These are phyloP conservation scores for Penicillium expansum DNA, from an alignment of 2,329 filamentous ascomycete species.

Conservation along the genomic window DNA sequence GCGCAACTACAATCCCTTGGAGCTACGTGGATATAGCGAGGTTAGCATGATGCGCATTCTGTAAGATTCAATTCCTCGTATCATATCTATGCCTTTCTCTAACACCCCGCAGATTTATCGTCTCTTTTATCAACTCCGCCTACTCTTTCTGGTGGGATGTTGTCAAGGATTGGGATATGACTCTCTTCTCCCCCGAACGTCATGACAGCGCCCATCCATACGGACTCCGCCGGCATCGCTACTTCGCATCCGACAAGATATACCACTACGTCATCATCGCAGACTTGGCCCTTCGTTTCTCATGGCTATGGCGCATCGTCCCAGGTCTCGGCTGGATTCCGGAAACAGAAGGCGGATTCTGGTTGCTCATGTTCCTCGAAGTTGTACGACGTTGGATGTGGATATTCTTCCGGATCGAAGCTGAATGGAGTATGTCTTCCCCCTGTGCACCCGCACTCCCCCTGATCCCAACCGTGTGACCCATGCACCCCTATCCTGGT, in stretches of 20 bases:
- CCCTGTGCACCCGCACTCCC: background rate
- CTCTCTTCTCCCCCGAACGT: constrained; percentile 66
- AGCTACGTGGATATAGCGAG: constrained; percentile 52
- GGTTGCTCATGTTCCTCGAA: constrained; percentile 81
- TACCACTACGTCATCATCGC: constrained; percentile 80
- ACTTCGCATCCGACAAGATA: constrained; percentile 67
- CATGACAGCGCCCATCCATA: constrained; percentile 66
- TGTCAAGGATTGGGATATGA: constrained; percentile 93
- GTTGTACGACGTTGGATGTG: constrained; percentile 89
- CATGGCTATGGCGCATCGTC: constrained; percentile 86
- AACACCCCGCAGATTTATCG: constrained; percentile 59
- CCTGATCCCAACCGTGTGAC: background rate
- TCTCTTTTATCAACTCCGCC: constrained; percentile 76
- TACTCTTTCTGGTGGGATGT: constrained; percentile 99
- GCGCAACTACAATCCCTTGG: constrained; percentile 57
- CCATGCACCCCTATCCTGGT: background rate
- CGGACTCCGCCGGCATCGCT: constrained; percentile 71
- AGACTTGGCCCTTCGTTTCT: constrained; percentile 80
- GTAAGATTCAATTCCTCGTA: constrained; percentile 35
- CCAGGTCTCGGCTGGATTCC: constrained; percentile 78
- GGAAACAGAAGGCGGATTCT: constrained; percentile 85
- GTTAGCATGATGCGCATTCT: constrained; percentile 56
- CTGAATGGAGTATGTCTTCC: constrained; percentile 71
- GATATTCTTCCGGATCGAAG: constrained; percentile 95
- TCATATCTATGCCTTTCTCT: background rate